Base-by-base conservation (phyloP, 768 basidiomycete species). In the Calocera cornea region DNA sequence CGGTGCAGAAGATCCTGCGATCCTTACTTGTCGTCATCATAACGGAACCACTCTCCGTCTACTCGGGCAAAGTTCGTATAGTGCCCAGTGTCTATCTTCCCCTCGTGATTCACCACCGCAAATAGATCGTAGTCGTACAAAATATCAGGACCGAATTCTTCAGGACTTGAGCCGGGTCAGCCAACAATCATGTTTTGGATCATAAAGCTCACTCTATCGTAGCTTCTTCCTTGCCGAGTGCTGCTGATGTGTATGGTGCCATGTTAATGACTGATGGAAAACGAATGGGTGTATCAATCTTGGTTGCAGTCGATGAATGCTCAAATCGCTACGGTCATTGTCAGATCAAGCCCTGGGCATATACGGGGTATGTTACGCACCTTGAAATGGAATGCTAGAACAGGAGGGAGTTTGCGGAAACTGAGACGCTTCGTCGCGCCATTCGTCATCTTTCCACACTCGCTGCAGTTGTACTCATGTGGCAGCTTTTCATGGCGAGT, bases 311-410 rank as follows among this genome's bases (percentile, higher is more conserved):
- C 34, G 85, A 83, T 72, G 87, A 89, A 73, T 97, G 93, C 73
- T 95, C 94, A 75, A 97, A 97, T 1, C 95, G 87, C 94, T 97
- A 73, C 24, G 19, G 8, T 19, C 8, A 7, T 1, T 40, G 41
- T 29, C 34, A 24, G 64, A 29, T 29, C 11, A 11, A 29, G 33
- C 3, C 10, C 27, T 34, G 2, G 12, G 11, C 22, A 0, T 22
- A 1, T 2, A 54, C 14, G 7, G 38, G 16, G n/a, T 12, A 65
- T 50, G 66, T 10, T 36, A 70, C 76, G 64, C 68, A 90, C 95
- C 83, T 98, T 98, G 80, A 98, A 88, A 74, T 97, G 95, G 72
- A 98, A 91, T 71, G 89, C 91, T 60, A 98, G 79, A 0, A 95
- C 93, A 0, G 90, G 88, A 0, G 95, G 94, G 8, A 98, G 80